These are phyloP conservation scores for Trichosporon faecale DNA, from an alignment of 1,284 basidiomycete species.

Conservation along the genomic window DNA sequence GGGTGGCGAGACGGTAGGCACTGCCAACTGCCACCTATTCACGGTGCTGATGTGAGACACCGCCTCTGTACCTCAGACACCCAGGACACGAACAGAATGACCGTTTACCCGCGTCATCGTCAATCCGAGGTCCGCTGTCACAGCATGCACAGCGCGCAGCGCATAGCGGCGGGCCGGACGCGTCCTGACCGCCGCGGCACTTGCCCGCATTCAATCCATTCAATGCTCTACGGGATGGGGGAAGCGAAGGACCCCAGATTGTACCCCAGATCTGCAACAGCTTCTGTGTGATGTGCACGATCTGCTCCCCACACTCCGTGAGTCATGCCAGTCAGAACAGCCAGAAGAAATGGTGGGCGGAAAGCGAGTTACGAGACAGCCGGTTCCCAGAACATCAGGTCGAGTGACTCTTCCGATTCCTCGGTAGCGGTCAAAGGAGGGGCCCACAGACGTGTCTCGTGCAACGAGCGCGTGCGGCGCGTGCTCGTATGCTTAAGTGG, in stretches of 20 bases:
- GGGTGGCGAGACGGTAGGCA: background rate
- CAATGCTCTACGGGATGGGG: background rate
- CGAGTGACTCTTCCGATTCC: background rate
- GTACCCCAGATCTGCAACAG: background rate
- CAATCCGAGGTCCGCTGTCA: background rate
- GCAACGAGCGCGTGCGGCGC: background rate
- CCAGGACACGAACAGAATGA: background rate
- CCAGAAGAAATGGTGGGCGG: background rate
- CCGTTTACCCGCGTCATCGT: background rate
- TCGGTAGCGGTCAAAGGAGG: background rate
- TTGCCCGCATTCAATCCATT: background rate
- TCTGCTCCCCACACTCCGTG: background rate
- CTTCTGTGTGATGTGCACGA: background rate
- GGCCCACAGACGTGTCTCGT: background rate
- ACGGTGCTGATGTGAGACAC: background rate
- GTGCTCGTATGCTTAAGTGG: background rate
- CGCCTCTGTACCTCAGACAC: background rate
- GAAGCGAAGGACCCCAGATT: background rate
- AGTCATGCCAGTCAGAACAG: background rate
- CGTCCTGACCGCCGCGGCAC: background rate
- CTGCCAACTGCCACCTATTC: background rate
- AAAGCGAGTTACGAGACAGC: background rate
- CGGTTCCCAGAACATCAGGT: background rate
- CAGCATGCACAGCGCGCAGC: background rate
- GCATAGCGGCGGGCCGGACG: background rate